These are phyloP conservation scores for Curvularia sp. DNA, from an alignment of 2,329 filamentous ascomycete species.

Conservation along the genomic window DNA sequence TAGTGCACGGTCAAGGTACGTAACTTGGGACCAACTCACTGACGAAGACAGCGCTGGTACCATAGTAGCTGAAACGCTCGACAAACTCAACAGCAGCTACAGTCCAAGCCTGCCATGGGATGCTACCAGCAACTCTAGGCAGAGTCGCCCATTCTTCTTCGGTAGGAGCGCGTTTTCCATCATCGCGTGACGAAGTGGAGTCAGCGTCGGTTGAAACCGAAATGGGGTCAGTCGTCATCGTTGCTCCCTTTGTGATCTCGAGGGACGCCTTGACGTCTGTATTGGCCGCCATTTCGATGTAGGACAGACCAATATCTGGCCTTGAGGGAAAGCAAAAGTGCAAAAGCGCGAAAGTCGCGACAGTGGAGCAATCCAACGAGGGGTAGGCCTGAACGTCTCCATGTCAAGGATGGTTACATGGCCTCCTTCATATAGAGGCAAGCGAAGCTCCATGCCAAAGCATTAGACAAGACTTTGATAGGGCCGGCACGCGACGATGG, in stretches of 20 bases:
- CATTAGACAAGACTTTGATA: constrained; percentile 23
- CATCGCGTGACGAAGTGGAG: constrained; percentile 31
- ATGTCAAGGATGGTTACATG: constrained; percentile 11
- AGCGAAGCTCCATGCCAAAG: constrained; percentile 16
- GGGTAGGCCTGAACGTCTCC: constrained; percentile 20
- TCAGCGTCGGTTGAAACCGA: constrained; percentile 37
- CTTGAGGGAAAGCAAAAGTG: constrained; percentile 5
- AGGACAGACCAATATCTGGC: constrained; percentile 3
- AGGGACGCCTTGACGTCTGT: constrained; percentile 40
- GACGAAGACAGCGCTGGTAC: constrained; percentile 45
- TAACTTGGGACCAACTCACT: constrained; percentile 22
- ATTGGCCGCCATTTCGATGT: constrained; percentile 30
- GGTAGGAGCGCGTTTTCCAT: constrained; percentile 40
- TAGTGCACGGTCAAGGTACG: neutral
- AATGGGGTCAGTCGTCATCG: constrained; percentile 34
- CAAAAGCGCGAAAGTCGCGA: constrained; percentile 1
- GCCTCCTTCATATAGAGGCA: constrained; percentile 27
- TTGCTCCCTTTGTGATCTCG: constrained; percentile 44
- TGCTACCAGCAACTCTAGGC: constrained; percentile 45
- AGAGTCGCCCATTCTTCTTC: constrained; percentile 49
- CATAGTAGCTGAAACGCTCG: constrained; percentile 50
- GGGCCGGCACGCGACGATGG: constrained; percentile 22
- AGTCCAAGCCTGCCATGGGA: constrained; percentile 49
- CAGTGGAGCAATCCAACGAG: constrained; percentile 8
- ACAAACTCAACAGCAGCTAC: constrained; percentile 48